Conservation (phyloP, 768 basidiomycete genomes). For the Myochromella boudieri region DNA sequence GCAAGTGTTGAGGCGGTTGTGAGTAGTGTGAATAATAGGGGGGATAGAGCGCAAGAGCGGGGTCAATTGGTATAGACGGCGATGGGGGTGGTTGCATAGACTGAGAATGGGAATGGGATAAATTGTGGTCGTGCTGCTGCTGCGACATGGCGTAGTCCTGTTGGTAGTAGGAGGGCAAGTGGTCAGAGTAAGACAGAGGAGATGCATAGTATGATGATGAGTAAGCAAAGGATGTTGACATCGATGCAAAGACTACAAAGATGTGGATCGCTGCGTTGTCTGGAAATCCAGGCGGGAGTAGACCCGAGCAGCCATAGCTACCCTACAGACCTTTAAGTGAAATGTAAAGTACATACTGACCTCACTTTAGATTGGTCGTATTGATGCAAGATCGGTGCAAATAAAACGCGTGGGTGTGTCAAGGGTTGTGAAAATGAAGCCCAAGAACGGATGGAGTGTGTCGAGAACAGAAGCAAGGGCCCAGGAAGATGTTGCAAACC, state of each 20-base stretch:
- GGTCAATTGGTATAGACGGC: constrained; percentile 67
- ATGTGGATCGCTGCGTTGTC: background rate
- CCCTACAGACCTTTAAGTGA: constrained; percentile 1
- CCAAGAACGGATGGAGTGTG: constrained; percentile 19
- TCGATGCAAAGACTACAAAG: constrained; percentile 21
- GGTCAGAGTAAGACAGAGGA: constrained; percentile 28
- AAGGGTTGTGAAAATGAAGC: constrained; percentile 22
- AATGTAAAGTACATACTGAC: constrained; percentile 7
- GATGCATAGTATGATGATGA: constrained; percentile 32
- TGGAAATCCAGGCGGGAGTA: background rate
- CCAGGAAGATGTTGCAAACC: constrained; percentile 5
- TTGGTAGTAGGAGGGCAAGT: constrained; percentile 29
- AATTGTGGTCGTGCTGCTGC: constrained; percentile 35
- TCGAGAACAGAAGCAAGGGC: constrained; percentile 10
- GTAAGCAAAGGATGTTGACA: constrained; percentile 33
- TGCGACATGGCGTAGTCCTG: constrained; percentile 43
- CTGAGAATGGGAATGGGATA: constrained; percentile 46
- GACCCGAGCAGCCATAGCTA: background rate
- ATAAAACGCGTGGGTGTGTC: constrained; percentile 21
- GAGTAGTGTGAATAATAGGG: constrained; percentile 62
- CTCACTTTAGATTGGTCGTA: constrained; percentile 1
- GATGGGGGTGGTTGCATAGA: constrained; percentile 50
- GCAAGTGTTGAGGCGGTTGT: constrained; percentile 46
- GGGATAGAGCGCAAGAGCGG: constrained; percentile 65
- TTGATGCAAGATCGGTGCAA: background rate